phyloP scores from a whole-genome alignment of 2,329 filamentous ascomycete genomes.

The Colletotrichum melonis region DNA sequence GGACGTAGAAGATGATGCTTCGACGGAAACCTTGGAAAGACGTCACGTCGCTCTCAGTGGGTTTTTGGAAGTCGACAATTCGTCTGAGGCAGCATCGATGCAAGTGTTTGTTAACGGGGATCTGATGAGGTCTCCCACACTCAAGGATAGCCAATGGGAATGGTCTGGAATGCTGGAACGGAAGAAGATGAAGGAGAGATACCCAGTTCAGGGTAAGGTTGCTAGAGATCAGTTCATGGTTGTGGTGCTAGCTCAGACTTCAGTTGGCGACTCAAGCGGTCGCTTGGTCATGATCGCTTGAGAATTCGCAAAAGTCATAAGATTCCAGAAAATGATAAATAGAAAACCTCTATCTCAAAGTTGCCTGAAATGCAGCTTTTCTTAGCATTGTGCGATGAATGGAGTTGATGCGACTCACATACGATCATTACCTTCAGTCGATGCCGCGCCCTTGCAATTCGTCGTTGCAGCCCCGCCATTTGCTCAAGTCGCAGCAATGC shows the following conservation, averaged over 20 bases:
- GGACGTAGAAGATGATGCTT: neutral
- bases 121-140: neutral
- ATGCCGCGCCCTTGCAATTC: neutral
- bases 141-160: neutral
- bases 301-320: neutral
- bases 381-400: neutral
- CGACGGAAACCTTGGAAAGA: neutral
- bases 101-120: conserved; percentile 13
- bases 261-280: neutral
- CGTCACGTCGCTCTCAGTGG: conserved; percentile 1
- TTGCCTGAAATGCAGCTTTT: neutral
- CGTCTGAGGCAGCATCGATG: neutral
- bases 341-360: too few relatives aligned
- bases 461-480: neutral
- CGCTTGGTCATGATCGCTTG: conserved; percentile 5
- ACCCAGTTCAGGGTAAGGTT: neutral
- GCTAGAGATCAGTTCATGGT: conserved; percentile 24
- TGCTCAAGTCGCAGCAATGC: neutral
- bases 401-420: neutral
- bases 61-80: neutral
- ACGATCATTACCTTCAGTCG: neutral
- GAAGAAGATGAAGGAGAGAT: neutral
- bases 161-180: conserved; percentile 7
- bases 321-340: too few relatives aligned
- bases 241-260: neutral